These are phyloP conservation scores for Pleoardoris graminearum DNA, from an alignment of 2,329 filamentous ascomycete species.

Conservation along the genomic window DNA sequence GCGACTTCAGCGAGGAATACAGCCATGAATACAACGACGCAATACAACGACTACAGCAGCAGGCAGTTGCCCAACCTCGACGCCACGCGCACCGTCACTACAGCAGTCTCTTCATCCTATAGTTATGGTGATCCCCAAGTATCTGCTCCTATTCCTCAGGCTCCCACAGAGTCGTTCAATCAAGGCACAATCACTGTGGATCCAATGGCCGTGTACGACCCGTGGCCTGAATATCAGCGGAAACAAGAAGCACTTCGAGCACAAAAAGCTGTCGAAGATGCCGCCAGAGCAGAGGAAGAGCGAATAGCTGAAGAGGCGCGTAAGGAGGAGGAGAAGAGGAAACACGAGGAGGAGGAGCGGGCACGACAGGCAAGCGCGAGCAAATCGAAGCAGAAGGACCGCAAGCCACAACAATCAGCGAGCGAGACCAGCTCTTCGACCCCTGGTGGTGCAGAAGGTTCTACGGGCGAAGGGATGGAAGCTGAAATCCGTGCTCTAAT, in stretches of 20 bases:
- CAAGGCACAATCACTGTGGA: conserved; percentile 53
- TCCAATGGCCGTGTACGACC: conserved; percentile 59
- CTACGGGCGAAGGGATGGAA: conserved; percentile 46
- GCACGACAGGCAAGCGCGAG: conserved; percentile 11
- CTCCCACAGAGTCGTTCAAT: conserved; percentile 24
- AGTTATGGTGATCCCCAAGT: conserved; percentile 22
- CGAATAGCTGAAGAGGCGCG: conserved; percentile 28
- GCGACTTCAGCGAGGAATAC: conserved; percentile 14
- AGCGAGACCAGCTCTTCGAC: conserved; percentile 10
- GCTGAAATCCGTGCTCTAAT: conserved; percentile 59
- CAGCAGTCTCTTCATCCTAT: conserved; percentile 24
- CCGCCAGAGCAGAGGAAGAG: conserved; percentile 42
- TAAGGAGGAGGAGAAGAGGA: conserved; percentile 33
- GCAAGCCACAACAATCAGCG: conserved; percentile 29
- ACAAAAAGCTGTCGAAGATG: conserved; percentile 41
- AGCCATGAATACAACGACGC: conserved; percentile 18
- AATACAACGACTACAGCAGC: conserved; percentile 26
- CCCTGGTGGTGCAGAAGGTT: background rate
- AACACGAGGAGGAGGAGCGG: conserved; percentile 25
- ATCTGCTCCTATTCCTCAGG: conserved; percentile 20
- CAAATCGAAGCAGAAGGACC: conserved; percentile 25
- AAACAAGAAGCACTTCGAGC: conserved; percentile 41
- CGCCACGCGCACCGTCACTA: conserved; percentile 15
- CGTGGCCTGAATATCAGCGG: conserved; percentile 54
- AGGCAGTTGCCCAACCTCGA: conserved; percentile 30